These are phyloP conservation scores for Aspergillus carbonarius DNA, from an alignment of 2,329 filamentous ascomycete species.

Conservation along the genomic window DNA sequence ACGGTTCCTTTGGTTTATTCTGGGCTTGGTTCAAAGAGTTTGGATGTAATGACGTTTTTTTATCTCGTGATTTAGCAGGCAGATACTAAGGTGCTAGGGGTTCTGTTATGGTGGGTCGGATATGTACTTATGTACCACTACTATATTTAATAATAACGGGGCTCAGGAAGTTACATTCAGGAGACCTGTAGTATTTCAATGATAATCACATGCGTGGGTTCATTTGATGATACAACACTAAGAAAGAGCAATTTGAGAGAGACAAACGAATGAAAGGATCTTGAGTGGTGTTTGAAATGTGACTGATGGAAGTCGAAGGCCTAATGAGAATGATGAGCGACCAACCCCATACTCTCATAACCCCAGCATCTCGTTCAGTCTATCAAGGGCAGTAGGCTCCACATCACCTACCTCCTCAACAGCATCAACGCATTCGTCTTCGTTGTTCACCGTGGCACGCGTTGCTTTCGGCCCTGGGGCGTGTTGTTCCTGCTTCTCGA, in stretches of 20 bases:
- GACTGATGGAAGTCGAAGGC: background rate
- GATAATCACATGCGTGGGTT: background rate
- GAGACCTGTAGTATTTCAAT: too few relatives aligned
- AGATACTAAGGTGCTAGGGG: background rate
- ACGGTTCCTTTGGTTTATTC: background rate
- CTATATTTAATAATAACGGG: too few relatives aligned
- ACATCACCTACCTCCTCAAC: conserved; percentile 25
- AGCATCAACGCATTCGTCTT: conserved; percentile 14
- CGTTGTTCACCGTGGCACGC: background rate
- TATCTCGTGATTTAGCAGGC: background rate
- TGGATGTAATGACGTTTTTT: background rate
- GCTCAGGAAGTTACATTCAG: too few relatives aligned
- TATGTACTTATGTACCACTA: background rate
- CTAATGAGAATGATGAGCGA: background rate
- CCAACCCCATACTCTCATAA: background rate
- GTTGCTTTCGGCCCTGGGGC: background rate
- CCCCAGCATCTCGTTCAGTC: conserved; percentile 22
- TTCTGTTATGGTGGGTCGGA: background rate
- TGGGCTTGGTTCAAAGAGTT: background rate
- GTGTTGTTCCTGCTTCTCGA: background rate
- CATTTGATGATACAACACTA: background rate
- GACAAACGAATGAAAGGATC: background rate
- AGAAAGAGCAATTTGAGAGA: background rate
- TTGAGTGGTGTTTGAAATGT: background rate
- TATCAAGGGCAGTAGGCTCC: conserved; percentile 28